Percentiles rank a stretch among this genome's conserved stretches.
Conservation (phyloP, 2,329 filamentous ascomycete genomes). For the Xylariaceae sp. region DNA sequence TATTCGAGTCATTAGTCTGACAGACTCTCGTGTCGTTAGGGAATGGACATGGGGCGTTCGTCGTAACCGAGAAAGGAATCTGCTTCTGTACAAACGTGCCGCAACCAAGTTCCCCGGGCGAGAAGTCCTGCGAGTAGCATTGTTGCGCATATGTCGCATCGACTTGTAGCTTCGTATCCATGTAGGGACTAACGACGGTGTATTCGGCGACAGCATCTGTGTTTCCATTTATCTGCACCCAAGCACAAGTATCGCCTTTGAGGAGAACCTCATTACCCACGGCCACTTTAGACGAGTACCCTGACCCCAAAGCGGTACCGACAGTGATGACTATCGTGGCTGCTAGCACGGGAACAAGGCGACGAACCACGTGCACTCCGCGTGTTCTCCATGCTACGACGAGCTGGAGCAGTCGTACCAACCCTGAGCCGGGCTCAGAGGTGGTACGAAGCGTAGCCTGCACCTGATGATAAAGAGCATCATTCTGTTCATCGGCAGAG, state of each 20-base stretch:
- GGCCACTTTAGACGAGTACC: not conserved
- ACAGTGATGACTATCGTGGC: not conserved
- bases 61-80: not conserved
- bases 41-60: not conserved
- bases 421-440: not conserved
- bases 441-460: not conserved
- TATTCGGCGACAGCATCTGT: not conserved
- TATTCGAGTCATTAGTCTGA: not conserved
- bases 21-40: not conserved
- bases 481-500: not conserved
- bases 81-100: not conserved
- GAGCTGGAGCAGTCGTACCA: not conserved
- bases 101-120: not conserved
- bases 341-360: not conserved
- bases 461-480: not conserved
- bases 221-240: not conserved
- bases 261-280: not conserved
- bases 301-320: not conserved
- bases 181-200: not conserved
- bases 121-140: not conserved
- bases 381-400: not conserved
- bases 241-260: not conserved
- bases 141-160: not conserved
- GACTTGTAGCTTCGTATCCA: not conserved
- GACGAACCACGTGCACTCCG: not conserved